Base-by-base conservation (phyloP, 306 rosid species). In the Dicorynia guianensis region DNA sequence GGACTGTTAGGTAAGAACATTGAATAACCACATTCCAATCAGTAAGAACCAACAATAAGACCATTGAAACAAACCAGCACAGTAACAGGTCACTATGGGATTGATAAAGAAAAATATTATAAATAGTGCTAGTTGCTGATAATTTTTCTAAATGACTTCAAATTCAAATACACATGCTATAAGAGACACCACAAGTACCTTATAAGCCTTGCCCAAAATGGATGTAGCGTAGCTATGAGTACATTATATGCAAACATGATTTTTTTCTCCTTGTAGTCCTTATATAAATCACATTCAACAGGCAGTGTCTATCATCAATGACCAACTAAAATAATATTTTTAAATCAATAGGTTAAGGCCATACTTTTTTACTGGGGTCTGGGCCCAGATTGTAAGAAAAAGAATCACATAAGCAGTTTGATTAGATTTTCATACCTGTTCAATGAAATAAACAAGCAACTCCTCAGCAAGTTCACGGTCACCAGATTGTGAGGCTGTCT, bases 381-480 rank as follows among this genome's bases (percentile, higher is more conserved):
- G 43, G 76, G 65, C 9, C 39, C 17, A 78, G 69, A 48, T 25
- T 63, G 55, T 18, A 67, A 25, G 59, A 74, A 72, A 69, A 69
- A 13, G 18, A 69, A 84, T 43, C n/a, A 48, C 40, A 62, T 11
- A 30, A 52, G 70, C 62, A 71, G 34, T 59, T 72, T n/a, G 20
- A 63, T 62, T 34, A 61, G 25, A 58, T 46, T 66, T 7, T 55
- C 18, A 44, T 79, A 92, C 99, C 97, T 96, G 89, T 74, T 96
- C 99, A 80, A 96, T 96, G 87, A 96, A 96, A 79, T 93, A 96
- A 58, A 96, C 91, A 35, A 96, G 98, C 85, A 96, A 89, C 87
- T 96, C 99, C 84, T 96, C 99, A 0, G 99, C 98, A 76, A 96
- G 96, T 85, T 96, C 98, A 50, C 99, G 99, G 72, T 96, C 99